These are phyloP conservation scores for Aspergillus aculeatinus DNA, from an alignment of 2,329 filamentous ascomycete species.

Conservation along the genomic window DNA sequence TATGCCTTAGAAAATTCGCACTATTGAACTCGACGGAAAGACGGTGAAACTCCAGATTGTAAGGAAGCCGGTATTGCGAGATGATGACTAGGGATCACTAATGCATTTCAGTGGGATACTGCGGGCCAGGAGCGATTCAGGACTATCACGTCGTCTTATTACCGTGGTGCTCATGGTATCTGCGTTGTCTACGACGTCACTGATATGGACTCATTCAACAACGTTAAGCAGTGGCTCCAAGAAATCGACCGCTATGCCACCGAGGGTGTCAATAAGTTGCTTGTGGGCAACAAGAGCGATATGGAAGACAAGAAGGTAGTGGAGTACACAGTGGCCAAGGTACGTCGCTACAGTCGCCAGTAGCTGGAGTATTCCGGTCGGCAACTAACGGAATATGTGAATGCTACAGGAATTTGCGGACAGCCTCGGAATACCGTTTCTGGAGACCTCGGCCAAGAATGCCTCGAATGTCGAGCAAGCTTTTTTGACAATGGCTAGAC, in stretches of 20 bases:
- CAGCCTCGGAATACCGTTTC: slow-evolving; percentile 97
- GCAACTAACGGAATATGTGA: slow-evolving; percentile 11
- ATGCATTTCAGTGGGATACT: slow-evolving; percentile 80
- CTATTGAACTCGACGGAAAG: slow-evolving; percentile 98
- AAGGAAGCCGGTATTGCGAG: slow-evolving; percentile 39
- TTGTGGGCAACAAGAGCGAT: slow-evolving; percentile 99
- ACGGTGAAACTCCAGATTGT: slow-evolving; percentile 99
- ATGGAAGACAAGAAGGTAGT: slow-evolving; percentile 99
- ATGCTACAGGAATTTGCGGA: slow-evolving; percentile 88
- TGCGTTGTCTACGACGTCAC: slow-evolving; percentile 99
- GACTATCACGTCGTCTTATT: slow-evolving; percentile 99
- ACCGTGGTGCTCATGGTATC: slow-evolving; percentile 97
- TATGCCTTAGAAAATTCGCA: slow-evolving; percentile 85
- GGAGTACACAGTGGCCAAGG: slow-evolving; percentile 99
- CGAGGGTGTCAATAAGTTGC: slow-evolving; percentile 98
- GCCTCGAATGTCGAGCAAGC: slow-evolving; percentile 99
- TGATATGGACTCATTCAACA: slow-evolving; percentile 99
- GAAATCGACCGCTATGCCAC: slow-evolving; percentile 99
- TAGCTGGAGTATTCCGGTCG: not conserved
- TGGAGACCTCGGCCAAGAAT: slow-evolving; percentile 99
- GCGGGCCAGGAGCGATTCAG: slow-evolving; percentile 99
- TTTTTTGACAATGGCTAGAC: slow-evolving; percentile 99
- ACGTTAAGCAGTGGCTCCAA: slow-evolving; percentile 99
- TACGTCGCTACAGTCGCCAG: slow-evolving; percentile 46
- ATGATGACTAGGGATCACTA: slow-evolving; percentile 8